Conservation (phyloP, 2,329 filamentous ascomycete genomes). For the Fusarium nisikadoi region DNA sequence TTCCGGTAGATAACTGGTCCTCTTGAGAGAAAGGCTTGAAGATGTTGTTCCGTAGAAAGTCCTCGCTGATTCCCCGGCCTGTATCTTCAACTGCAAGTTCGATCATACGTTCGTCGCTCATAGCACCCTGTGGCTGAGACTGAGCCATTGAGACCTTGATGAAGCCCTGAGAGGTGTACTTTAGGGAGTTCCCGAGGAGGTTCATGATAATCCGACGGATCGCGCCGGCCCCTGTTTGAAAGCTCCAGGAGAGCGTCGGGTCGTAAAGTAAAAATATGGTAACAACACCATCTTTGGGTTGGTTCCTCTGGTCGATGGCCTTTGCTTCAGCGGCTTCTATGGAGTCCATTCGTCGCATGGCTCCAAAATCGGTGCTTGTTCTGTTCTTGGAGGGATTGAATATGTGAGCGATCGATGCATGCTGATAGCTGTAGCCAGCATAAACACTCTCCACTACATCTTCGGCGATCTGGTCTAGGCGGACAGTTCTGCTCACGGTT, state of each 20-base stretch:
- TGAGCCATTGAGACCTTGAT: slow-evolving; percentile 45
- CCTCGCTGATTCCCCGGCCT: slow-evolving; percentile 71
- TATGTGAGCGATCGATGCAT: not conserved
- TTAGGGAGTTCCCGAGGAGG: slow-evolving; percentile 70
- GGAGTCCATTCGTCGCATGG: not conserved
- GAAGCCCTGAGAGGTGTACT: slow-evolving; percentile 60
- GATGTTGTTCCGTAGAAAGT: slow-evolving; percentile 68
- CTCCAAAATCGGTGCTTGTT: not conserved
- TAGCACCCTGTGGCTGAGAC: not conserved
- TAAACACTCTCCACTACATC: slow-evolving; percentile 12
- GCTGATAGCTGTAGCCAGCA: not conserved
- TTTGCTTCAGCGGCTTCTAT: not conserved
- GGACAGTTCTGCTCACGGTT: not conserved
- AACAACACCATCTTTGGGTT: not conserved
- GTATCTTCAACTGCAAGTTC: slow-evolving; percentile 67
- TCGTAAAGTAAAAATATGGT: not conserved
- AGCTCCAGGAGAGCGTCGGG: slow-evolving; percentile 54
- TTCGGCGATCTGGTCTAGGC: not conserved
- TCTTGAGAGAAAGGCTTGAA: slow-evolving; percentile 75
- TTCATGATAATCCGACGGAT: slow-evolving; percentile 68
- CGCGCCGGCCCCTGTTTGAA: slow-evolving; percentile 63
- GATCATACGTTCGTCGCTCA: slow-evolving; percentile 11
- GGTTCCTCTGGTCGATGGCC: not conserved
- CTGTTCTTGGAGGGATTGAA: not conserved
- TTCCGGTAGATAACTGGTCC: slow-evolving; percentile 66